Evolutionary conservation across 768 basidiomycete species (phyloP).

Genomic region (Leccinum imitatum): DNA sequence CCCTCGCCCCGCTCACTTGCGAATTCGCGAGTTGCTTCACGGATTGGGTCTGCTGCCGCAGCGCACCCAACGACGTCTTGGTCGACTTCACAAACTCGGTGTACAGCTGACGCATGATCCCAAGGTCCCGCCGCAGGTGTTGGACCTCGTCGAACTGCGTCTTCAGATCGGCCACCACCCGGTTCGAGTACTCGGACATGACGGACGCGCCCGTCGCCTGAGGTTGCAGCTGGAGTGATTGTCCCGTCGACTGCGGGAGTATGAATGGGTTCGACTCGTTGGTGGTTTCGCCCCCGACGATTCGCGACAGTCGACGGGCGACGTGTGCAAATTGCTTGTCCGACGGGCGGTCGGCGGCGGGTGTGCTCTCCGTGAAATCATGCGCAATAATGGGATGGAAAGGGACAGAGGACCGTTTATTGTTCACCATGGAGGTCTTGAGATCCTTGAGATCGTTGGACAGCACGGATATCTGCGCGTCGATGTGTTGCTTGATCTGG

Average conservation of each 20-base stretch:
- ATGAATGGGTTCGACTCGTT: conserved; percentile 38
- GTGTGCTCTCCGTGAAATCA: conserved; percentile 64
- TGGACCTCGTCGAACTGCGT: conserved; percentile 95
- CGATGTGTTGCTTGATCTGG: conserved; percentile 98
- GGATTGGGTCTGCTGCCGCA: conserved; percentile 81
- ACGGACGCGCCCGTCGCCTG: conserved; percentile 77
- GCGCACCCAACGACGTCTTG: conserved; percentile 74
- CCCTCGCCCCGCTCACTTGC: conserved; percentile 81
- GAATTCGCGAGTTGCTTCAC: conserved; percentile 85
- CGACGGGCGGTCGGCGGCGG: conserved; percentile 63
- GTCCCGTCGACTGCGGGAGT: conserved; percentile 64
- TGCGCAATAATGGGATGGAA: conserved; percentile 48
- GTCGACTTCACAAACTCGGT: conserved; percentile 92
- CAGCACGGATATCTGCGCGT: conserved; percentile 80
- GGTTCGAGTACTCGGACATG: conserved; percentile 67
- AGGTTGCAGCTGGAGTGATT: conserved; percentile 55
- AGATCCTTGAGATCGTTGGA: conserved; percentile 92
- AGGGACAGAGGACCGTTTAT: conserved; percentile 52
- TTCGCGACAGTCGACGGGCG: conserved; percentile 72
- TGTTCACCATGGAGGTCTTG: conserved; percentile 57
- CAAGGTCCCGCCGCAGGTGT: conserved; percentile 89
- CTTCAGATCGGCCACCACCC: conserved; percentile 79
- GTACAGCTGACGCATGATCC: conserved; percentile 92
- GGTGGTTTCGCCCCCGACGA: conserved; percentile 47
- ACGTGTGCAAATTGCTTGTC: conserved; percentile 73